These are phyloP conservation scores for Rhodotorula kratochvilovae DNA, from an alignment of 768 basidiomycete species.

Conservation along the genomic window DNA sequence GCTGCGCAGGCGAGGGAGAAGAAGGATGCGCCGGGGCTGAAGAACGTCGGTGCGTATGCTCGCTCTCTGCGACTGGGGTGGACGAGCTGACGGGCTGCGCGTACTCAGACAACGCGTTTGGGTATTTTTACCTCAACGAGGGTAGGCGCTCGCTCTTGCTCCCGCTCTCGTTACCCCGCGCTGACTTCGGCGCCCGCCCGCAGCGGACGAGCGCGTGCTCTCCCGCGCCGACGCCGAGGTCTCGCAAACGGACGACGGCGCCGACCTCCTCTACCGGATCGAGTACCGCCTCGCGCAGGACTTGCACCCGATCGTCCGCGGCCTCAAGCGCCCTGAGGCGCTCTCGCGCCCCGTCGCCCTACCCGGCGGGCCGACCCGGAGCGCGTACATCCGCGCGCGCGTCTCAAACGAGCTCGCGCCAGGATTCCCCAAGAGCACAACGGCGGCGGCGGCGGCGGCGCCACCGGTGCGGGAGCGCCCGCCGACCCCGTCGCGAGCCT, in stretches of 20 bases:
- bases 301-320: slow-evolving; percentile 28
- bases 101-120: slow-evolving; percentile 20
- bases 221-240: slow-evolving; percentile 19
- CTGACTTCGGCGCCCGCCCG: background rate
- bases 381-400: slow-evolving; percentile 25
- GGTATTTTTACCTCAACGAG: slow-evolving; percentile 33
- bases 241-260: slow-evolving; percentile 18
- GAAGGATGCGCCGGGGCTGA: background rate
- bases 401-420: slow-evolving; percentile 12
- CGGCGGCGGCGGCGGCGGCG: background rate
- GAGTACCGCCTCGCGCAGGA: slow-evolving; percentile 34
- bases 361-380: slow-evolving; percentile 13
- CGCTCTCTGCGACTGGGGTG: no score
- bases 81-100: background rate
- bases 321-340: background rate
- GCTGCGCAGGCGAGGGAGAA: background rate
- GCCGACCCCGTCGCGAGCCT: slow-evolving; percentile 9
- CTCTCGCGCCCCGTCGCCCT: background rate
- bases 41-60: slow-evolving; percentile 24
- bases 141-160: background rate
- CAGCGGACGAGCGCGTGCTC: slow-evolving; percentile 19
- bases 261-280: slow-evolving; percentile 21
- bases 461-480: background rate
- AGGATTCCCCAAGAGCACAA: slow-evolving; percentile 28
- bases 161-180: background rate